phyloP scores from a whole-genome alignment of 768 basidiomycete species.

The Omphalotus guepiniiformis region DNA sequence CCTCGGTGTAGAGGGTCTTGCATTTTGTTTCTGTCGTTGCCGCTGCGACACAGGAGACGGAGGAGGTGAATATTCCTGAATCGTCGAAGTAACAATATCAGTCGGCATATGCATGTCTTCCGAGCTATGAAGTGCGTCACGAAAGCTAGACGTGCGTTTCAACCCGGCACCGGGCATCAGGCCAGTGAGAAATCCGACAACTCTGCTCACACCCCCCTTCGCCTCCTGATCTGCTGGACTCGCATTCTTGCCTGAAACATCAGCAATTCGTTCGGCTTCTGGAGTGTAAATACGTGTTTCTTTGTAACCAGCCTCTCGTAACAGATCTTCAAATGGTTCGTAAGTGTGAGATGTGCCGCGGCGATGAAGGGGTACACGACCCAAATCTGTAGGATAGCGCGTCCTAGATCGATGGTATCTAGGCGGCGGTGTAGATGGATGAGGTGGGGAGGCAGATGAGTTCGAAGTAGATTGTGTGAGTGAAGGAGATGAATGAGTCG shows the following conservation, averaged over 20 bases:
- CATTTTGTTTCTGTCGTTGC: too few species aligned
- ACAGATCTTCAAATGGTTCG: slow-evolving; percentile 79
- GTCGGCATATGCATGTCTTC: neutral
- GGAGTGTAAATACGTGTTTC: slow-evolving; percentile 90
- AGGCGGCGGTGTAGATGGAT: too few species aligned
- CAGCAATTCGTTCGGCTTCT: slow-evolving; percentile 55
- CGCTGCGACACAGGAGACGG: neutral
- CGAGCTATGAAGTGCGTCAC: slow-evolving; percentile 14
- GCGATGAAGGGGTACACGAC: slow-evolving; percentile 70
- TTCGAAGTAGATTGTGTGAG: too few species aligned
- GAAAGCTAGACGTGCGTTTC: slow-evolving; percentile 11
- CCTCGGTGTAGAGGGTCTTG: neutral
- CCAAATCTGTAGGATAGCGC: slow-evolving; percentile 56
- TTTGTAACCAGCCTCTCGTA: slow-evolving; percentile 87
- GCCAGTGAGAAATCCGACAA: slow-evolving; percentile 64
- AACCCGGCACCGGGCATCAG: slow-evolving; percentile 41
- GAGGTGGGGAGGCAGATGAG: too few species aligned
- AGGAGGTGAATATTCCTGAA: neutral
- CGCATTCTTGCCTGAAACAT: slow-evolving; percentile 21
- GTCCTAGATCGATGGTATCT: slow-evolving; percentile 34
- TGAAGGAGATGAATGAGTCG: too few species aligned
- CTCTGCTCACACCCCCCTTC: slow-evolving; percentile 45
- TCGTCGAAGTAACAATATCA: neutral
- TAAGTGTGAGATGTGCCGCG: slow-evolving; percentile 79
- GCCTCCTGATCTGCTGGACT: slow-evolving; percentile 19